Base-by-base conservation (phyloP, 345 rosid genomes). In the Turnera subulata region DNA sequence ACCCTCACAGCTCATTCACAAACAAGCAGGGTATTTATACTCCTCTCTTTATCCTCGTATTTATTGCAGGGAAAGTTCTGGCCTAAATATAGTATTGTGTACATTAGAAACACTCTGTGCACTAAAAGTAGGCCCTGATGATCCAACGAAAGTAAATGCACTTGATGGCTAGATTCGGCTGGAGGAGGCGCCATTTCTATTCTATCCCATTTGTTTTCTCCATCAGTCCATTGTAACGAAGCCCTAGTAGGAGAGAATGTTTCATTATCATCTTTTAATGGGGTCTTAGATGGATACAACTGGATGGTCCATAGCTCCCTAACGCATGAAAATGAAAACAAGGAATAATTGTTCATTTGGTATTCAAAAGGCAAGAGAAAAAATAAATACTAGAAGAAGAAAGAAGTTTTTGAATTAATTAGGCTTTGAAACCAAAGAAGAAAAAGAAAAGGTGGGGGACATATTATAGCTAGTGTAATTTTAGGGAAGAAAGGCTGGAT, bases 261-360 rank as follows among this genome's bases (percentile, higher is more conserved):
- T 75, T 79, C 82, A 59, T 69, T 79, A 64, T 79, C 82, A 8
- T 58, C 63, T 25, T 70, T 71, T 78, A 62, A 81, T 79, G 71
- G n/a, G n/a, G 46, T 57, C 59, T 53, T 59, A 53, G 47, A 78
- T 68, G 78, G 76, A 80, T 70, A 73, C 86, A 81, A 73, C 84
- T 83, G 78, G 66, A 63, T 73, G 82, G 82, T 80, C 79, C 85
- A 69, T n/a, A 23, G 61, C 33, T 59, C 59, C 54, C 25, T 63
- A 22, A 29, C n/a, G 60, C 50, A 57, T 70, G 76, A 77, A 63
- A 73, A 70, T 64, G 69, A 70, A 57, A 55, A 11, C 14, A 21
- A 64, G 43, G 53, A 70, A 54, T 67, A 53, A 62, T 66, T 55
- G 48, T 53, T 37, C 19, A 49, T 15, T 32, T 29, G 22, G 26